Evolutionary conservation across 306 rosid species (phyloP).

Genomic region (Luffa aegyptiaca): DNA sequence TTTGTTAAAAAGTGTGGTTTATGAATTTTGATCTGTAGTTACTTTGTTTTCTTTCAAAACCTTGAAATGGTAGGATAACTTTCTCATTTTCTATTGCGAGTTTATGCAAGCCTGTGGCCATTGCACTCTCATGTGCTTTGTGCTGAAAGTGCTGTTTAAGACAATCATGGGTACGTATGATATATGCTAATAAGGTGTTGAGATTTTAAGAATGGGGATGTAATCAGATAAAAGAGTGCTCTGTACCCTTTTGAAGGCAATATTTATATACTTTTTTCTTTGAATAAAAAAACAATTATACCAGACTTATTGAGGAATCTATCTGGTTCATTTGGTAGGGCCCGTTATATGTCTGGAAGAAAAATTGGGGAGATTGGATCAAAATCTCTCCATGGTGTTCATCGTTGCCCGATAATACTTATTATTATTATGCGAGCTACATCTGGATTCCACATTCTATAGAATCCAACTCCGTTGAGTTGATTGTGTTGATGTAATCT

Average conservation of each 20-base stretch:
- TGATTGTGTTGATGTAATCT: neutral
- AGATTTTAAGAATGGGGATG: neutral
- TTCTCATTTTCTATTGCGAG: too few relatives aligned
- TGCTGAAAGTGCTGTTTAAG: too few relatives aligned
- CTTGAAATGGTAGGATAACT: neutral
- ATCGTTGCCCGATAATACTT: slow-evolving; percentile 34
- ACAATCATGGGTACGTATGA: neutral
- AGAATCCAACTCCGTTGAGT: neutral
- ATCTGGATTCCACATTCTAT: slow-evolving; percentile 27
- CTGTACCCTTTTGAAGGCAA: neutral
- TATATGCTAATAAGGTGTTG: neutral
- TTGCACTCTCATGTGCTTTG: too few relatives aligned
- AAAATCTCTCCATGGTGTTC: slow-evolving; percentile 30
- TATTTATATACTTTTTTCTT: neutral
- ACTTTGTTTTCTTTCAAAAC: neutral
- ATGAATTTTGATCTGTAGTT: neutral
- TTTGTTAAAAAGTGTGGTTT: neutral
- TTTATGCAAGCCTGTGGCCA: neutral
- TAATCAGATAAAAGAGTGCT: neutral
- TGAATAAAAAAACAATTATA: neutral
- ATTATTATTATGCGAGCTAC: slow-evolving; percentile 38
- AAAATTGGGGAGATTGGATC: neutral
- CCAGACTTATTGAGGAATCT: neutral
- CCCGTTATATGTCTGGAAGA: neutral
- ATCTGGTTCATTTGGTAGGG: neutral